Conservation (phyloP, 2,329 filamentous ascomycete species). For the Penicillium sp. region DNA sequence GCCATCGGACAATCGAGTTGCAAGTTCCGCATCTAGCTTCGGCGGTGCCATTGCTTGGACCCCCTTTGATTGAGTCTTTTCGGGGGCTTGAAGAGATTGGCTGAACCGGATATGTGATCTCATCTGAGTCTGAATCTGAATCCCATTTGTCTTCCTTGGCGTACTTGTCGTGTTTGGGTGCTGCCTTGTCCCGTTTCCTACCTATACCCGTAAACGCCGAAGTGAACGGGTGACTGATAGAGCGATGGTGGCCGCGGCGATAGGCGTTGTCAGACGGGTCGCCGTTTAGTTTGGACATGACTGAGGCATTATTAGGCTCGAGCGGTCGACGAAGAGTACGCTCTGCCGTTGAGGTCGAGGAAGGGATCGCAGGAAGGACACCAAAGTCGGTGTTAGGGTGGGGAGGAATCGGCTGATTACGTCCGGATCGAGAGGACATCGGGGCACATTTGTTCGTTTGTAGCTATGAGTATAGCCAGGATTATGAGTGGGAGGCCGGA, state of each 20-base stretch:
- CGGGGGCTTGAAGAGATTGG: slow-evolving; percentile 43
- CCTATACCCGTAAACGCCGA: slow-evolving; percentile 65
- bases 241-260: slow-evolving; percentile 60
- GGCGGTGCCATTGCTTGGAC: slow-evolving; percentile 63
- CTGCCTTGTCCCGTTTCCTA: slow-evolving; percentile 59
- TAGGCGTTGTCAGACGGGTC: slow-evolving; percentile 18
- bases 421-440: slow-evolving; percentile 43
- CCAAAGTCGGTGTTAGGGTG: slow-evolving; percentile 25
- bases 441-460: slow-evolving; percentile 31
- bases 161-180: slow-evolving; percentile 42
- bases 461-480: background rate
- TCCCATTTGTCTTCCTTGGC: slow-evolving; percentile 47
- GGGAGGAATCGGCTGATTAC: slow-evolving; percentile 34
- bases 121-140: slow-evolving; percentile 50
- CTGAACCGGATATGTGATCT: slow-evolving; percentile 36
- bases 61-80: slow-evolving; percentile 37
- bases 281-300: slow-evolving; percentile 25
- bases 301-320: slow-evolving; percentile 31
- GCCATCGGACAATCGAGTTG: slow-evolving; percentile 79
- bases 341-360: slow-evolving; percentile 21
- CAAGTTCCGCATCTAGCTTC: slow-evolving; percentile 85
- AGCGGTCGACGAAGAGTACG: slow-evolving; percentile 23
- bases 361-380: slow-evolving; percentile 24
- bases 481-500: background rate
- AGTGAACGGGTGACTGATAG: slow-evolving; percentile 80